Conservation (phyloP, 75 land plant species). For the Pinus taeda region DNA sequence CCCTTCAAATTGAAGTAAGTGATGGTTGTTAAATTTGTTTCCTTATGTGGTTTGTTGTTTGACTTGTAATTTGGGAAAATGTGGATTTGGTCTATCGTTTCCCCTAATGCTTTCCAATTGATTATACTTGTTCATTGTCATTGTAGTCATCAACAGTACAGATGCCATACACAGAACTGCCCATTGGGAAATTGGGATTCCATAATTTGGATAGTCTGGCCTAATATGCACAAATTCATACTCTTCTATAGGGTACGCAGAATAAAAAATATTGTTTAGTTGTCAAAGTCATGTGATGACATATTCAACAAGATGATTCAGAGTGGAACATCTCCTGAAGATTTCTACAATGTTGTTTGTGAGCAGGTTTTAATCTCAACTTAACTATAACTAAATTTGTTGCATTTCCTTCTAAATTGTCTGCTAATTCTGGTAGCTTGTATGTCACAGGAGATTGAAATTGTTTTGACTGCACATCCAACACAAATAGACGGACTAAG, state of each 20-base stretch:
- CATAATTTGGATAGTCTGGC: background rate
- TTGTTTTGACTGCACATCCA: constrained; percentile 98
- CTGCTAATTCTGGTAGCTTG: background rate
- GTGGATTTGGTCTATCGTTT: background rate
- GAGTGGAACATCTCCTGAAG: constrained; percentile 77
- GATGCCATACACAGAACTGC: background rate
- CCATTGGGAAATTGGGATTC: background rate
- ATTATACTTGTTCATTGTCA: background rate
- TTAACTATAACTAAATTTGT: background rate
- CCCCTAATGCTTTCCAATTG: too few relatives aligned
- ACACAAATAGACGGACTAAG: constrained; percentile 93
- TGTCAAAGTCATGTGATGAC: constrained; percentile 96
- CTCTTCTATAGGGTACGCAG: constrained; percentile 54
- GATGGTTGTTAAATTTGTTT: background rate
- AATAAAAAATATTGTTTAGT: constrained; percentile 30
- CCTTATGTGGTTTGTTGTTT: background rate
- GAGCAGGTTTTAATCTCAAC: constrained; percentile 53
- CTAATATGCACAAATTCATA: background rate
- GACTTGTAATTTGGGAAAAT: background rate
- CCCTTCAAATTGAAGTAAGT: background rate
- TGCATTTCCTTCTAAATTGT: background rate
- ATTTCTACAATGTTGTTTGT: constrained; percentile 84
- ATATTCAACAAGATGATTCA: constrained; percentile 73
- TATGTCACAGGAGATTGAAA: constrained; percentile 78
- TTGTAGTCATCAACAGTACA: background rate